Evolutionary conservation across 169 alveolate genomes (phyloP), one percentile per base, ranked within the genome.

Genomic region (Plasmodium gonderi): DNA sequence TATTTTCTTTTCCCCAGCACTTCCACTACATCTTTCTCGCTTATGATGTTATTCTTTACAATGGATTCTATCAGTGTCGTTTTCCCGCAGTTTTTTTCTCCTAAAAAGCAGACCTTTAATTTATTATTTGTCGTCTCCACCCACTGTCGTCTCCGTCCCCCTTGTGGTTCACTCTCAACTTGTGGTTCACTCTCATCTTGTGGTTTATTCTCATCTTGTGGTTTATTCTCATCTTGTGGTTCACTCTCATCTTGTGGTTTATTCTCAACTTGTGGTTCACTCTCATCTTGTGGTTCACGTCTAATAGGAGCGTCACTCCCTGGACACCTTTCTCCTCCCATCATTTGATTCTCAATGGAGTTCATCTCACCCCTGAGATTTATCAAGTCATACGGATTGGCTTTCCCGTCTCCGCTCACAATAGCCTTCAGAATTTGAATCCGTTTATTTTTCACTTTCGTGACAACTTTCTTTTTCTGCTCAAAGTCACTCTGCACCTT

Each of bases 1-100:
- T 87, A 87, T 74, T 87, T 87, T 17, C 85, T 87, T 42, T 17
- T 87, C 67, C 93, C 93, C 42, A 87, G 68, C 20, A 87, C 23
- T 54, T 74, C 93, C n/a, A 20, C 11, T 14, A 87, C 47, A 44
- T 87, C 93, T 5, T 75, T 26, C 33, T 87, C 93, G 20, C 79
- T 75, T 44, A 87, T 42, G 36, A 87, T 87, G n/a, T 60, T 75
- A 7, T 77, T 54, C 20, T 64, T 74, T 77, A 87, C 65, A 60
- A 87, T 76, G 40, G 80, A 38, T 77, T 87, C 89, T 1, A 87
- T 54, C 42, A 87, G 51, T 4, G 80, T 87, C 29, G 93, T 87
- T 23, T 87, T 87, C 4, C 93, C 93, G 40, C 80, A 87, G 45
- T 87, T 87, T 17, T 77, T 38, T 54, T 87, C 93, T 42, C 93